These are phyloP conservation scores for Mycocentrospora acerina DNA, from an alignment of 2,329 filamentous ascomycete species.

Conservation along the genomic window DNA sequence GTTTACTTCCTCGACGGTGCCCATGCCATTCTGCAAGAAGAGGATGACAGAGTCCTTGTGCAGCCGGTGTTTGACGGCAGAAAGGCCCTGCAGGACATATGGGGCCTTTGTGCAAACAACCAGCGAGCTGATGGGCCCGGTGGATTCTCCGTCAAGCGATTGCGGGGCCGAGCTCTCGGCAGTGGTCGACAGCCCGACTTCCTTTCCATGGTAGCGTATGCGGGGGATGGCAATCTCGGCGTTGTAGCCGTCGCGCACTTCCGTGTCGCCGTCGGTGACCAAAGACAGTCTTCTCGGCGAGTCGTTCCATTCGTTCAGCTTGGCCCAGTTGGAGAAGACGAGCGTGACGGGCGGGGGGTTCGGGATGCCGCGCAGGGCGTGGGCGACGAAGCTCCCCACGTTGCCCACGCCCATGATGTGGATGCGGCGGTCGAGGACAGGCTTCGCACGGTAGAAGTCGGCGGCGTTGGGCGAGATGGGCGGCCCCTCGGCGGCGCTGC, in stretches of 20 bases:
- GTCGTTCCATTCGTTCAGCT: constrained; percentile 52
- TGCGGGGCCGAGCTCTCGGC: constrained; percentile 1
- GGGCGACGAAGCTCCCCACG: constrained; percentile 76
- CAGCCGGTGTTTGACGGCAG: constrained; percentile 67
- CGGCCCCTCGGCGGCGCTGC: constrained; percentile 12
- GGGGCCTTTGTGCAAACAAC: constrained; percentile 77
- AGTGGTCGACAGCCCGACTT: constrained; percentile 20
- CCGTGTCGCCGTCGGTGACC: constrained; percentile 47
- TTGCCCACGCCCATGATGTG: constrained; percentile 81
- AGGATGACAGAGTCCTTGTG: constrained; percentile 69
- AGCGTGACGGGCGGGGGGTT: constrained; percentile 74
- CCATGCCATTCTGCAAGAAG: constrained; percentile 80
- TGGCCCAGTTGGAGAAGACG: constrained; percentile 63
- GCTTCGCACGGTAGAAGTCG: constrained; percentile 36
- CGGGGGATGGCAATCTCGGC: constrained; percentile 45
- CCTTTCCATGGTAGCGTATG: constrained; percentile 42
- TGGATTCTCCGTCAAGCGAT: constrained; percentile 28
- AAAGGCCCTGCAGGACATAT: constrained; percentile 66
- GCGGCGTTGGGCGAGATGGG: constrained; percentile 14
- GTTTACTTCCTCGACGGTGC: constrained; percentile 77
- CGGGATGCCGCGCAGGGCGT: constrained; percentile 63
- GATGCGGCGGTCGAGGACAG: constrained; percentile 32
- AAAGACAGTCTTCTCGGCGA: constrained; percentile 48
- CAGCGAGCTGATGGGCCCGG: constrained; percentile 66
- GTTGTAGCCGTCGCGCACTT: constrained; percentile 46